Percentiles rank a stretch among this genome's conserved stretches.
phyloP scores from a whole-genome alignment of 208 protist genomes.

The Angomonas ambiguus region DNA sequence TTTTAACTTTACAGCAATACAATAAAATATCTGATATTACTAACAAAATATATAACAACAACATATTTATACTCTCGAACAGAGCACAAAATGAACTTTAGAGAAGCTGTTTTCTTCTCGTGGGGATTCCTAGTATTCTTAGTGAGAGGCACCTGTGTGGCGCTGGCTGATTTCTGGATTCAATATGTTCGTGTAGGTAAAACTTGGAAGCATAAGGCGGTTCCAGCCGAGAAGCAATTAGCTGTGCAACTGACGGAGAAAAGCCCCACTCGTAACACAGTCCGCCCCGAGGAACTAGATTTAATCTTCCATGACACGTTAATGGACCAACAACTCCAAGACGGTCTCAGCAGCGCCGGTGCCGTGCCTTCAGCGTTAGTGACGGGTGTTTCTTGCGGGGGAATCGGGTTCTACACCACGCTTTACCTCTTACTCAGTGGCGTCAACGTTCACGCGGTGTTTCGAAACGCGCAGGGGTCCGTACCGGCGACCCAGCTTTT shows the following conservation, averaged over 20 bases:
- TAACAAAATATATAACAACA: slow-evolving; percentile 18
- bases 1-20: too few relatives aligned
- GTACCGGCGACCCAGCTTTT: slow-evolving; percentile 33
- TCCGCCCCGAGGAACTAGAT: slow-evolving; percentile 32
- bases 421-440: slow-evolving; percentile 61
- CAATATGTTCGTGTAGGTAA: slow-evolving; percentile 46
- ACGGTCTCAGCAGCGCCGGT: slow-evolving; percentile 25
- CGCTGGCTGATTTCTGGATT: slow-evolving; percentile 52
- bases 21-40: neutral
- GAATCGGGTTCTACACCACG: slow-evolving; percentile 70
- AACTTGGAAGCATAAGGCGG: slow-evolving; percentile 28
- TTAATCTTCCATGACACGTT: slow-evolving; percentile 51
- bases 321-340: slow-evolving; percentile 57
- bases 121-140: slow-evolving; percentile 42
- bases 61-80: neutral
- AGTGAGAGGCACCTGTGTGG: slow-evolving; percentile 40
- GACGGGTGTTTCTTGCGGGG: slow-evolving; percentile 52
- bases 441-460: slow-evolving; percentile 66
- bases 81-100: neutral
- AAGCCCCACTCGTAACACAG: slow-evolving; percentile 36
- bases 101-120: slow-evolving; percentile 14
- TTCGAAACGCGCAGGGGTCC: slow-evolving; percentile 22
- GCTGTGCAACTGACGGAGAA: slow-evolving; percentile 60
- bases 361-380: slow-evolving; percentile 52
- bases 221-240: slow-evolving; percentile 26